Conservation (phyloP, 768 basidiomycete genomes). For the Podaxis sp. region DNA sequence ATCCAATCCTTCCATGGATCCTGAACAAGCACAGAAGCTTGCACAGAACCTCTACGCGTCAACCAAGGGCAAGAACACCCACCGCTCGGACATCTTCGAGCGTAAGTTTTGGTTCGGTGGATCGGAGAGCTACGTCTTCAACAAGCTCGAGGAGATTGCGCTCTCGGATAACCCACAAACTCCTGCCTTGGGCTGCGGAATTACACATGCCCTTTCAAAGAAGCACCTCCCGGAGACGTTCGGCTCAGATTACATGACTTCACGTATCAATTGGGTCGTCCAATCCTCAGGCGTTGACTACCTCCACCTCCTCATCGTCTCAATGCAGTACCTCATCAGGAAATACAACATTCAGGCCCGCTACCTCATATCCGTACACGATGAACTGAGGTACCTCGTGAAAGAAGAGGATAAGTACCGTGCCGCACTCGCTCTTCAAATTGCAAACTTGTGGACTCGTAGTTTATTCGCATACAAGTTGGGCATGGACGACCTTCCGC, state of each 20-base stretch:
- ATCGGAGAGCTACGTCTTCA: slow-evolving; percentile 94
- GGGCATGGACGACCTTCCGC: slow-evolving; percentile 95
- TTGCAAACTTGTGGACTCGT: slow-evolving; percentile 95
- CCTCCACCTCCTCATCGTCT: slow-evolving; percentile 91
- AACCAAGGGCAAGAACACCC: slow-evolving; percentile 90
- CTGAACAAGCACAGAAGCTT: slow-evolving; percentile 71
- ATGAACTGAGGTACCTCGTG: slow-evolving; percentile 93
- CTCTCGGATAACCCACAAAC: slow-evolving; percentile 82
- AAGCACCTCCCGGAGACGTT: slow-evolving; percentile 79
- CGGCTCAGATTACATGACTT: slow-evolving; percentile 88
- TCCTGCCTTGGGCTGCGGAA: slow-evolving; percentile 89
- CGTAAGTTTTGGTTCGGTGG: slow-evolving; percentile 96
- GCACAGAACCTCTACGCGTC: slow-evolving; percentile 86
- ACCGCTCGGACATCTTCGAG: slow-evolving; percentile 66
- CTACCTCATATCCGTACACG: slow-evolving; percentile 95
- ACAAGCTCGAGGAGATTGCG: slow-evolving; percentile 95
- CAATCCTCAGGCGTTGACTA: slow-evolving; percentile 99
- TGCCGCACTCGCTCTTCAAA: slow-evolving; percentile 87
- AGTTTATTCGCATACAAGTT: slow-evolving; percentile 85
- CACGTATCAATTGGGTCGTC: slow-evolving; percentile 98
- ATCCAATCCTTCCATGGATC: slow-evolving; percentile 73
- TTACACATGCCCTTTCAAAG: slow-evolving; percentile 91
- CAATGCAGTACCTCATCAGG: slow-evolving; percentile 83
- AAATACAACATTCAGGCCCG: slow-evolving; percentile 85
- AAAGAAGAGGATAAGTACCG: slow-evolving; percentile 86